Evolutionary conservation across 352 stramenopile species (phyloP).

Genomic region (Phytophthora foliorum): DNA sequence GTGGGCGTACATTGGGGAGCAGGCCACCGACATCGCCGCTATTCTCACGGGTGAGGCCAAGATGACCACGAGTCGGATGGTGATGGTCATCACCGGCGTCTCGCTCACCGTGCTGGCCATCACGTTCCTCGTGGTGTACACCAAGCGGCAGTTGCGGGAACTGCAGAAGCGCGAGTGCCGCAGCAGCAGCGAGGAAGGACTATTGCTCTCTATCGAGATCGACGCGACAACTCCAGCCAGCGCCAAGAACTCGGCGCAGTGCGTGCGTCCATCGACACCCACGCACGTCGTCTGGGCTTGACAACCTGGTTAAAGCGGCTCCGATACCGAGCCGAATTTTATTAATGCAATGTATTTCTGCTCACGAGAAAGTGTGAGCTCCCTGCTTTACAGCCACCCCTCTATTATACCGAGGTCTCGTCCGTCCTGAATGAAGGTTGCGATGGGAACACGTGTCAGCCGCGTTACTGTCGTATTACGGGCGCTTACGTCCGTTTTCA

Average conservation of each 20-base stretch:
- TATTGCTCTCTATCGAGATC: slow-evolving; percentile 48
- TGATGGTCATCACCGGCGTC: slow-evolving; percentile 51
- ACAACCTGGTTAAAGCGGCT: slow-evolving; percentile 1
- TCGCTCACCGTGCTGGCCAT: slow-evolving; percentile 65
- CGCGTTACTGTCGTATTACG: slow-evolving; percentile 5
- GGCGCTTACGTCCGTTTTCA: slow-evolving; percentile 24
- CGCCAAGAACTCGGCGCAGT: slow-evolving; percentile 23
- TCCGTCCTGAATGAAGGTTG: not conserved
- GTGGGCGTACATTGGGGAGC: slow-evolving; percentile 77
- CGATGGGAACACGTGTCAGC: not conserved
- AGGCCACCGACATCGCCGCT: slow-evolving; percentile 73
- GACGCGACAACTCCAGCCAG: slow-evolving; percentile 21
- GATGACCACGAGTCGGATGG: slow-evolving; percentile 53
- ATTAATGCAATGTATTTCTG: slow-evolving; percentile 20
- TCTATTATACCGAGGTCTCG: too few relatives aligned
- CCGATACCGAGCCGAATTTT: not conserved
- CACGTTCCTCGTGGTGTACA: slow-evolving; percentile 72
- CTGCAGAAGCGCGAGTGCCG: slow-evolving; percentile 69
- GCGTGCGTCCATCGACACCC: slow-evolving; percentile 31
- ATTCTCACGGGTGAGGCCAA: slow-evolving; percentile 64
- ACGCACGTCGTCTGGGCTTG: slow-evolving; percentile 25
- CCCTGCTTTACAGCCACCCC: too few relatives aligned
- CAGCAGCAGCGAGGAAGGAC: slow-evolving; percentile 61
- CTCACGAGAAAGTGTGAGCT: not conserved
- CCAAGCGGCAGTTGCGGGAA: slow-evolving; percentile 61